Evolutionary conservation across 768 basidiomycete genomes (phyloP), one percentile per base, ranked within the genome.

Genomic region (Boletellus ananas): DNA sequence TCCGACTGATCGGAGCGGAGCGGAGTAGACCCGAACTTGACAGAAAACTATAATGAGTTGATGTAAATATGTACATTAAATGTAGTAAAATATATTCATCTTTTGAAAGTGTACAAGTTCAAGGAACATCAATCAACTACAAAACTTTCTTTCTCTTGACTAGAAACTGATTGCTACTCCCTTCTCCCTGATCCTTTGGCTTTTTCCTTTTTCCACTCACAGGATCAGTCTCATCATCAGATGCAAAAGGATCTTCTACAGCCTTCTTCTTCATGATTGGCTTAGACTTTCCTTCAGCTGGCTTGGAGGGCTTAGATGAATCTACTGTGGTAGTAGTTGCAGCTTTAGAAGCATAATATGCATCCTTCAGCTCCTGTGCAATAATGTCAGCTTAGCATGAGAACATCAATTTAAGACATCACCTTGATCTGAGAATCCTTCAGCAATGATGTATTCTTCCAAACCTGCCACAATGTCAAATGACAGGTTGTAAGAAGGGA

Each of bases 381-480:
- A 16, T 23, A 25, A 49, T 45, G 20, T 29, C 17, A 57, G 27
- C 2, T 27, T 2, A 21, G 43, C 36, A 18, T 27, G 42, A 12
- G 23, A 4, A 7, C 9, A 27, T 21, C 6, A 21, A 39, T 34
- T n/a, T 16, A 9, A 51, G n/a, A 49, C 58, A 38, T 54, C 23
- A 80, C 87, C 72, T 86, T 84, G 52, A 78, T 77, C 62, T 87
- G 83, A 38, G 75, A 60, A 16, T 85, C 84, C 17, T 73, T 71
- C 49, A 88, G 58, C 17, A 89, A 63, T 23, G 76, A 72, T 8
- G 73, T 69, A 58, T 79, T 83, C 69, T 84, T 87, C 85, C 87
- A 88, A 27, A 81, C 72, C 87, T 87, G 52, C 23, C 5, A 38
- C 35, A 50, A n/a, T 16, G 25, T 52, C 17, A 16, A 44, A 18